Percentiles rank a stretch among this genome's conserved stretches.
phyloP scores from a whole-genome alignment of 1,284 basidiomycete genomes.

The Rhodofomes roseus region DNA sequence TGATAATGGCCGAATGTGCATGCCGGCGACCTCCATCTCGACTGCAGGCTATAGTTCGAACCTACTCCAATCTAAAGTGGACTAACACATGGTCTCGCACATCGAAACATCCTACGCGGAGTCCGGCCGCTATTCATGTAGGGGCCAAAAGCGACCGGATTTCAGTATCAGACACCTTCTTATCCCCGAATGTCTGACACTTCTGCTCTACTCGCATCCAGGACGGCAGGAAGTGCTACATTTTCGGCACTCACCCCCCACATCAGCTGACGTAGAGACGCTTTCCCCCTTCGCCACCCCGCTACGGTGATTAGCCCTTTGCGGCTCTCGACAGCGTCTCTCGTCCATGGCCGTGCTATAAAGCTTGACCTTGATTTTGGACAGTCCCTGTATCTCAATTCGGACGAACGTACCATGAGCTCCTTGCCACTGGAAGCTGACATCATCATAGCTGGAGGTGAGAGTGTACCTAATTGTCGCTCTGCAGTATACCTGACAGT shows the following conservation, averaged over 20 bases:
- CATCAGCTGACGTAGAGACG: neutral
- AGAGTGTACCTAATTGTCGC: neutral
- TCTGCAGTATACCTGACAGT: neutral
- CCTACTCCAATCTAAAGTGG: neutral
- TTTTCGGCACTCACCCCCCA: no score
- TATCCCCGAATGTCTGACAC: no score
- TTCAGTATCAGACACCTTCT: no score
- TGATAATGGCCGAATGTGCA: neutral
- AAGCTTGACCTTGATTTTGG: neutral
- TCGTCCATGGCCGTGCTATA: neutral
- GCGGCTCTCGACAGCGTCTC: neutral
- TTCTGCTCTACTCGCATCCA: no score
- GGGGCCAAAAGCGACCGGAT: no score
- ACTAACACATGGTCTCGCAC: no score
- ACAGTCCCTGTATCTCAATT: neutral
- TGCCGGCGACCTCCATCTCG: neutral
- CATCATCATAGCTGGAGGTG: neutral
- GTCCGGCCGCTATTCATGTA: no score
- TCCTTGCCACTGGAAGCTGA: neutral
- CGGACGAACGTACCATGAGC: neutral
- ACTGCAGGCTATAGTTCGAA: no score
- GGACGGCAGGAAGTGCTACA: no score
- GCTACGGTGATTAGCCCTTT: no score
- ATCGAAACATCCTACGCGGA: no score
- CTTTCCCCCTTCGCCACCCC: neutral